Conservation (phyloP, 176 grass and related monocot species). For the Triticum dicoccoides region DNA sequence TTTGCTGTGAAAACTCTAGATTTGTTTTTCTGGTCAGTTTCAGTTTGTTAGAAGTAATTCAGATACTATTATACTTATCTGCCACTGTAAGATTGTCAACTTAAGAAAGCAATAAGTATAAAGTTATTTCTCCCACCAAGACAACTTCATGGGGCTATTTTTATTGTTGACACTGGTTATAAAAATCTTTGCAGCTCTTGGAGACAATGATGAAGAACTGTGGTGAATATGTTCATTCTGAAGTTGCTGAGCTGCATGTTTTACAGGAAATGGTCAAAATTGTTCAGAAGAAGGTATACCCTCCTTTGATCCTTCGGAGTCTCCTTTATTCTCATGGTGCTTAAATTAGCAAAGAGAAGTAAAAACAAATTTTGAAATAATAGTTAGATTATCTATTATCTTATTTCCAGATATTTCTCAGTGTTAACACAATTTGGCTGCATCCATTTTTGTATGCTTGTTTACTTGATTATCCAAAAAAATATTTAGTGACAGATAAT, state of each 20-base stretch:
- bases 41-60: too few species aligned
- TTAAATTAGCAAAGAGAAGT: neutral
- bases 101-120: neutral
- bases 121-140: neutral
- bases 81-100: too few species aligned
- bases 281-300: conserved; percentile 74
- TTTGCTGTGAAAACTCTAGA: neutral
- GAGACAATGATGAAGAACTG: conserved; percentile 99
- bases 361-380: neutral
- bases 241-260: conserved; percentile 75
- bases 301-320: neutral
- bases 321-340: neutral
- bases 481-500: neutral
- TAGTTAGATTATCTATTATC: neutral
- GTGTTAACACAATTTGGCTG: neutral
- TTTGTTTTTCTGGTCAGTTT: neutral
- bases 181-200: conserved; percentile 58
- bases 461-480: neutral
- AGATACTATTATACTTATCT: too few species aligned
- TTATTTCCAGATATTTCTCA: neutral
- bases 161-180: neutral
- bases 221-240: conserved; percentile 72
- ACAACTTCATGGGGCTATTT: neutral
- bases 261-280: conserved; percentile 93
- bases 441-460: neutral